Conservation (phyloP, 257 asterid genomes). For the Avicennia marina region DNA sequence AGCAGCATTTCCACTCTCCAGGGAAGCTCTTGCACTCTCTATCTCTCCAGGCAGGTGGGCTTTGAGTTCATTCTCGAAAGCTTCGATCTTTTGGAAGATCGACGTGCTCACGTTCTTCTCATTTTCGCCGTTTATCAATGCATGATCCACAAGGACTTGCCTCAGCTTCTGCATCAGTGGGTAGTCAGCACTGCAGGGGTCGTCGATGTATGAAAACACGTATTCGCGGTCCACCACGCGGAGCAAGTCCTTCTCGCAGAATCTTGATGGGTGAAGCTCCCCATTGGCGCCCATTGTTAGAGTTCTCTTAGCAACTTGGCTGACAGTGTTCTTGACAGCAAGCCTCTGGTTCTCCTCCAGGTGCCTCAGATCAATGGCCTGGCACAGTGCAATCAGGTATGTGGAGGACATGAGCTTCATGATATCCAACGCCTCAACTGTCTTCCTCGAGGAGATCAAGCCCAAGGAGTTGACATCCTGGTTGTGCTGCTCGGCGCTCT, state of each 20-base stretch:
- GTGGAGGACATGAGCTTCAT: slow-evolving; percentile 20
- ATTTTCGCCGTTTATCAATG: not conserved
- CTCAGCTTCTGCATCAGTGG: slow-evolving; percentile 22
- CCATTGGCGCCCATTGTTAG: not conserved
- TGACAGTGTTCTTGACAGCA: slow-evolving; percentile 8
- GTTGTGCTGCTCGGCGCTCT: slow-evolving; percentile 27
- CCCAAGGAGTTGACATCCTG: slow-evolving; percentile 28
- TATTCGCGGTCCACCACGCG: slow-evolving; percentile 18
- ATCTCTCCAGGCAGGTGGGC: slow-evolving; percentile 14
- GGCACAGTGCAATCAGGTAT: slow-evolving; percentile 18
- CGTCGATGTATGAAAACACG: slow-evolving; percentile 21
- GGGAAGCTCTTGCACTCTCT: slow-evolving; percentile 1
- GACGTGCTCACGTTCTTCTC: slow-evolving; percentile 8
- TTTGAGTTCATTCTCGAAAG: slow-evolving; percentile 19
- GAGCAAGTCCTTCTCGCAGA: slow-evolving; percentile 15
- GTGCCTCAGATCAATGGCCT: slow-evolving; percentile 23
- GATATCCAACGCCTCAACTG: slow-evolving; percentile 7
- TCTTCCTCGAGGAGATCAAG: slow-evolving; percentile 18
- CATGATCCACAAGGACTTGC: slow-evolving; percentile 22
- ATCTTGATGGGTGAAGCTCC: slow-evolving; percentile 16
- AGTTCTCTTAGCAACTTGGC: slow-evolving; percentile 13
- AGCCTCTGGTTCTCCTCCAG: slow-evolving; percentile 21
- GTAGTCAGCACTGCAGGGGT: slow-evolving; percentile 16
- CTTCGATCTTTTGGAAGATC: slow-evolving; percentile 15
- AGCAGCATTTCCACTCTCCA: slow-evolving; percentile 2